Conservation (phyloP, 2,329 filamentous ascomycete genomes). For the Didymella arachidicola region DNA sequence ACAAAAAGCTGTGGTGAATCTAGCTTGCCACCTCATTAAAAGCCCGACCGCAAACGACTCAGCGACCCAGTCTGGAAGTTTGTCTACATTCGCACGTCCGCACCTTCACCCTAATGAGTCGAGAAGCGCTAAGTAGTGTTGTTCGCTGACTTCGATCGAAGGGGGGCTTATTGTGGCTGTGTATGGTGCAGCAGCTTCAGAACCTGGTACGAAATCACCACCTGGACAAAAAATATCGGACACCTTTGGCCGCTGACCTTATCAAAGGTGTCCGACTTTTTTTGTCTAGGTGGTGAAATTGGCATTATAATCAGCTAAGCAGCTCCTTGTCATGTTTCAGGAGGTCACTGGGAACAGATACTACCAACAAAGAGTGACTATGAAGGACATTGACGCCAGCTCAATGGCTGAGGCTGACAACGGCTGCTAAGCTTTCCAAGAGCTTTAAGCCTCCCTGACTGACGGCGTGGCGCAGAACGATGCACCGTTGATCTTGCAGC, state of each 20-base stretch:
- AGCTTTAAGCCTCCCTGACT: slow-evolving; percentile 1
- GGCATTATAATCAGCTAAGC: background rate
- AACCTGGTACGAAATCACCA: too few relatives aligned
- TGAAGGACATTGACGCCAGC: background rate
- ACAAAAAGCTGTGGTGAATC: background rate
- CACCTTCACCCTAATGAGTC: slow-evolving; percentile 1
- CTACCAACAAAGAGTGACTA: background rate
- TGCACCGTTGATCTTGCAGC: slow-evolving; percentile 16
- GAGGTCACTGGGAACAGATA: background rate
- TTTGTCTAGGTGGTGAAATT: too few relatives aligned
- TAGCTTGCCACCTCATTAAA: background rate
- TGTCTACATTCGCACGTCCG: background rate
- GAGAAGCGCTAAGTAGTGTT: background rate
- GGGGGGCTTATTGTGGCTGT: slow-evolving; percentile 17
- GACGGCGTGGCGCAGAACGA: slow-evolving; percentile 8
- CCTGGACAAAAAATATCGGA: too few relatives aligned
- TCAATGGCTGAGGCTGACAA: background rate
- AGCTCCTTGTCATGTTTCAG: slow-evolving; percentile 3
- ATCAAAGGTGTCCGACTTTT: too few relatives aligned
- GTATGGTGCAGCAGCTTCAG: background rate
- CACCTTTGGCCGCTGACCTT: too few relatives aligned
- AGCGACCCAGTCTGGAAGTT: too few relatives aligned
- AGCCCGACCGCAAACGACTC: background rate
- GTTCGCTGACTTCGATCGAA: background rate
- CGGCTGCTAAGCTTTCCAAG: slow-evolving; percentile 16